Base-by-base conservation (phyloP, 345 rosid species). In the Citrus unshiu region DNA sequence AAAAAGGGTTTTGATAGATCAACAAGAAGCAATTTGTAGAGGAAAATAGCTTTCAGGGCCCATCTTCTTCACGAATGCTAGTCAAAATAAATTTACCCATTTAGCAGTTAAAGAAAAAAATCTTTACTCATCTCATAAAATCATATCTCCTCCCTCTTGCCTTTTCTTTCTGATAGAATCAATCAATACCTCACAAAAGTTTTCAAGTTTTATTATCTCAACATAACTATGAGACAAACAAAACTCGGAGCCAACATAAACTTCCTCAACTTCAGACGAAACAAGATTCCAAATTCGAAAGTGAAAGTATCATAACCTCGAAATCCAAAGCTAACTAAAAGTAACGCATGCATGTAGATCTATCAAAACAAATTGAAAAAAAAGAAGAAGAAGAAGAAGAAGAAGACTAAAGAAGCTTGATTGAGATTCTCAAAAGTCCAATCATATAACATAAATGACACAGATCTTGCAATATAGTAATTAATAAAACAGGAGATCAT, bases 271-370 rank as follows among this genome's bases (percentile, higher is more conserved):
- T 18, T n/a, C 46, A 32, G 46, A 22, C 69, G 22, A 30, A 24
- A 18, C 39, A 43, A 78, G 29, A 25, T 16, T n/a, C 57, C 57
- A 65, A 57, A 69, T 25, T 18, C 54, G 2, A 27, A 43, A 34
- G 35, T 9, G 37, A 9, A 32, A 46, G 30, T 16, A 24, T 46
- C 22, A 68, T 24, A 37, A 67, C 27, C 21, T 35, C 21, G n/a
- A 9, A 77, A 68, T 14, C 70, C 39, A 39, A n/a, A 59, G 60
- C 67, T 37, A 21, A 49, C 18, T 32, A 78, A 66, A 70, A 51
- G 70, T 13, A 46, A 40, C 22, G 24, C 59, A 37, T 7, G 51
- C 68, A 39, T 22, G 70, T 67, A 80, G 78, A 80, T 77, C 83
- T 60, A 69, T 39, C 21, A 57, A n/a, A 54, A 6, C 57, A 21